phyloP scores from a whole-genome alignment of 192 early-diverging fungal genomes.

The Coemansia javaensis region DNA sequence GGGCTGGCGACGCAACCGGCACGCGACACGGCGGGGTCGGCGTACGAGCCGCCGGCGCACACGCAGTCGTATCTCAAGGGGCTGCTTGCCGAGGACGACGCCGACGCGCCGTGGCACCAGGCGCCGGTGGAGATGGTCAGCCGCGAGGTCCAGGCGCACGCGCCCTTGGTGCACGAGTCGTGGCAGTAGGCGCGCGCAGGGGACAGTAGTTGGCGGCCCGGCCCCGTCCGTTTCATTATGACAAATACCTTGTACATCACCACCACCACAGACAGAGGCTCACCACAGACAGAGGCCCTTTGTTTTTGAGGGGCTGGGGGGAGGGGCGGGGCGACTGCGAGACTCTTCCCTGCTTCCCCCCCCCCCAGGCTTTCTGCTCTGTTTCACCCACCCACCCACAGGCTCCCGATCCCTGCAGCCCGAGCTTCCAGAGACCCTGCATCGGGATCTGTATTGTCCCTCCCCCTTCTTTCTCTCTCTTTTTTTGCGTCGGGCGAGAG shows the following conservation, averaged over 20 bases:
- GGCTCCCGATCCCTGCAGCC: too few species aligned
- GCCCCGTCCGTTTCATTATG: background rate
- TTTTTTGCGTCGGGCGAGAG: too few species aligned
- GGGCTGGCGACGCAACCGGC: conserved; percentile 1
- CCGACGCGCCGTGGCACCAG: conserved; percentile 44
- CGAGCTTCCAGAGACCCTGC: too few species aligned
- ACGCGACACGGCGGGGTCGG: background rate
- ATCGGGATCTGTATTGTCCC: too few species aligned
- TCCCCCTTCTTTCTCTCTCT: too few species aligned
- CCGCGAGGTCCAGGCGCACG: conserved; percentile 38
- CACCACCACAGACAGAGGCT: too few species aligned
- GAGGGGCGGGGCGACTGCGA: too few species aligned
- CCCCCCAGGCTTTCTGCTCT: too few species aligned
- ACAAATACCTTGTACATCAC: background rate
- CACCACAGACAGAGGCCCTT: too few species aligned
- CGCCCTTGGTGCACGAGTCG: conserved; percentile 15
- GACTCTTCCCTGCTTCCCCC: too few species aligned
- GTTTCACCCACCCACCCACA: too few species aligned
- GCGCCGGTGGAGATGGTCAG: conserved; percentile 37
- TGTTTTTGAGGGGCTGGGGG: too few species aligned
- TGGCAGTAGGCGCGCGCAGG: conserved; percentile 9
- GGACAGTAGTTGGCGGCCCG: background rate
- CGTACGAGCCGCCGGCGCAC: conserved; percentile 9
- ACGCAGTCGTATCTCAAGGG: conserved; percentile 30
- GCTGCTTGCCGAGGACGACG: conserved; percentile 37